These are phyloP conservation scores for Claviceps sp. DNA, from an alignment of 2,329 filamentous ascomycete genomes.

Conservation along the genomic window DNA sequence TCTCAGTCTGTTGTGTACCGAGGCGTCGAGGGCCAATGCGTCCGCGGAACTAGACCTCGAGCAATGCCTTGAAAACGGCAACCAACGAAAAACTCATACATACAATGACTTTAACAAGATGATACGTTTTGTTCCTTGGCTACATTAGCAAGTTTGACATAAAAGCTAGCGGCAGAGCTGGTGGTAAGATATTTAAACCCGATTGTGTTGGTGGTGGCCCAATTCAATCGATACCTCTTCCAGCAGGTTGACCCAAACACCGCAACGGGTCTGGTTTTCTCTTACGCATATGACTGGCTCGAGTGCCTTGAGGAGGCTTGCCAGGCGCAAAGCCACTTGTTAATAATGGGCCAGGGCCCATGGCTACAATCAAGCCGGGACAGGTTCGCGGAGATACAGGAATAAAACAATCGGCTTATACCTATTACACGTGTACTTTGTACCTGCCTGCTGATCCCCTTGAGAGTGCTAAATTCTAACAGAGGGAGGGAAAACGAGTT, in stretches of 20 bases:
- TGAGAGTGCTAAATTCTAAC: background rate
- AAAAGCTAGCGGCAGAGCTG: background rate
- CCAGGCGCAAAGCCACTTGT: background rate
- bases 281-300: background rate
- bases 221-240: background rate
- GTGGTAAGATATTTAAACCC: background rate
- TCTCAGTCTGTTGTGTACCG: no score
- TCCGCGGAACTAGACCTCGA: no score
- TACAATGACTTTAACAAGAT: no score
- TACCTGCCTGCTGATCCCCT: background rate
- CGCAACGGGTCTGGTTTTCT: background rate
- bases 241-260: constrained; percentile 1
- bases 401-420: no score
- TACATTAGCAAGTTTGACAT: background rate
- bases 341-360: no score
- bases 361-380: no score
- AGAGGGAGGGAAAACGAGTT: background rate
- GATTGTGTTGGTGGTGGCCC: background rate
- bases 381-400: no score
- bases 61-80: no score
- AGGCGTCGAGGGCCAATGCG: no score
- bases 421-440: background rate
- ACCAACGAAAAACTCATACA: no score
- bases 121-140: no score
- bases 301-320: background rate